Evolutionary conservation across 169 alveolate genomes (phyloP), one percentile per base, ranked within the genome.

Genomic region (Plasmodium gonderi): DNA sequence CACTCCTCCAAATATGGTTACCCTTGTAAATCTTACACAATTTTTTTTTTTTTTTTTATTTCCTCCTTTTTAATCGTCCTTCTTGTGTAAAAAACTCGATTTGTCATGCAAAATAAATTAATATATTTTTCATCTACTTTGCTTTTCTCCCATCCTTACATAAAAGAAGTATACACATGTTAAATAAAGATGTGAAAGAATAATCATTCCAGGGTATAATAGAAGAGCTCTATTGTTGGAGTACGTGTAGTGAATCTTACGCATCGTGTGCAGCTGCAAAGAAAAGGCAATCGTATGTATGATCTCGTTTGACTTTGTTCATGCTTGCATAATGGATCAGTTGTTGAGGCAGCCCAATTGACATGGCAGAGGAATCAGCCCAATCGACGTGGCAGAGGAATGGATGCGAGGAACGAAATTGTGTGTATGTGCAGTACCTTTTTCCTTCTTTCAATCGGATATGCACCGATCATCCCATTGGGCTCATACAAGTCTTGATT

Each of bases 391-490:
- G 23, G 36, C 12, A 40, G 33, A 49, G 8, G 31, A 12, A 45
- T 26, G 31, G 0, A 2, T 6, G 7, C 9, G 23, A 2, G 33
- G 40, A 2, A 0, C 23, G 14, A 33, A 20, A 31, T 23, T 9
- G 33, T 6, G n/a, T 0, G 33, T 3, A 17, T 74, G 31, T n/a
- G 38, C 12, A 36, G 54, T 85, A 74, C 85, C 26, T 85, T 85
- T 85, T 74, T 85, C 47, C 78, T 85, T n/a, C 64, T 85, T 36
- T 60, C 36, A 75, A 85, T 74, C 8, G 26, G 42, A 47, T 85
- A 85, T 2, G 78, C 67, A 54, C 92, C 92, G 40, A 85, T 85
- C 8, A 42, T 33, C 26, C 92, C 92, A 54, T 64, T 74, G 40
- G 65, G 51, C 67, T 85, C 85, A 49, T 85, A 85, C 78, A 85